These are phyloP conservation scores for Talaromyces funiculosus DNA, from an alignment of 2,329 filamentous ascomycete species.

Conservation along the genomic window DNA sequence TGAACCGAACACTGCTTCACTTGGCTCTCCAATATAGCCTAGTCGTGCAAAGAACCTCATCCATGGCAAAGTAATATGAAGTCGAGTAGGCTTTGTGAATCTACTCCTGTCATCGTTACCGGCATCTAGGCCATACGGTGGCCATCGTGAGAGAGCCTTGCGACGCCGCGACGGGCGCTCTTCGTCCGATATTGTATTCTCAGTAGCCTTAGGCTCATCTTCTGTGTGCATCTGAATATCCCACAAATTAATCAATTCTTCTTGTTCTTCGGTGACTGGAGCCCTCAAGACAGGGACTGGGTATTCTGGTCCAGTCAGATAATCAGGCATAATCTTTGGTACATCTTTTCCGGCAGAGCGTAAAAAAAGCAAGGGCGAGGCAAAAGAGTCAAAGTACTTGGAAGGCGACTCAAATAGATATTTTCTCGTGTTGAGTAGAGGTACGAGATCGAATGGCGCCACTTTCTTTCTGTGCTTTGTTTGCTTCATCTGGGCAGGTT, in stretches of 20 bases:
- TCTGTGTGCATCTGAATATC: slow-evolving; percentile 13
- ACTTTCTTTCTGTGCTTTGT: slow-evolving; percentile 5
- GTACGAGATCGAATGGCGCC: slow-evolving; percentile 29
- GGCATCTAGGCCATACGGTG: slow-evolving; percentile 34
- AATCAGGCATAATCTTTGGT: slow-evolving; percentile 29
- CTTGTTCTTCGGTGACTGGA: slow-evolving; percentile 8
- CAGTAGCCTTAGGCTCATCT: neutral
- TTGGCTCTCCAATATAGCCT: neutral
- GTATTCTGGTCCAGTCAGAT: slow-evolving; percentile 30
- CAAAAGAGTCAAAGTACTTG: slow-evolving; percentile 40
- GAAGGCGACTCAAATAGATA: slow-evolving; percentile 33
- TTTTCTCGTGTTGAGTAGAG: slow-evolving; percentile 32
- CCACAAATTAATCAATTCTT: slow-evolving; percentile 11
- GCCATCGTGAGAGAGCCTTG: slow-evolving; percentile 36
- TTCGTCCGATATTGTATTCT: neutral
- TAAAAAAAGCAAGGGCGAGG: slow-evolving; percentile 39
- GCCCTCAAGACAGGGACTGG: slow-evolving; percentile 27
- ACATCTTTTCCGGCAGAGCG: slow-evolving; percentile 38
- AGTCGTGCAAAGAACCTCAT: slow-evolving; percentile 23
- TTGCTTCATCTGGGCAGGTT: slow-evolving; percentile 17
- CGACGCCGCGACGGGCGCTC: slow-evolving; percentile 24
- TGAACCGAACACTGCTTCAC: neutral
- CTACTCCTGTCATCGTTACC: slow-evolving; percentile 18
- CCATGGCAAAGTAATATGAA: slow-evolving; percentile 30
- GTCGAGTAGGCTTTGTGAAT: slow-evolving; percentile 18